Evolutionary conservation across 129 eudicot species (phyloP).

Genomic region (Centaurea solstitialis): DNA sequence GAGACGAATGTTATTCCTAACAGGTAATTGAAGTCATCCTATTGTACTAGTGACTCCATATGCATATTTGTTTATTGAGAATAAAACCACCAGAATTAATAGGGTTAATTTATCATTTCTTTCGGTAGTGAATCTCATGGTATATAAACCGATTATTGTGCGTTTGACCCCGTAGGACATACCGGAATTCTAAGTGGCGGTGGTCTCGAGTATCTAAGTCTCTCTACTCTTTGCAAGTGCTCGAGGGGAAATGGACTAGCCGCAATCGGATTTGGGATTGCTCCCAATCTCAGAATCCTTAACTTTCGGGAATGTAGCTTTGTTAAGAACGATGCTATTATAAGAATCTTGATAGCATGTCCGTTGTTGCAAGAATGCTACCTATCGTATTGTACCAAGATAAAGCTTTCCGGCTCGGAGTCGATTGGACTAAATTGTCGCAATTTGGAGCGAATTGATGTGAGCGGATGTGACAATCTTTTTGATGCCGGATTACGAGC

Average conservation of each 20-base stretch:
- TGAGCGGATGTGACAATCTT: constrained; percentile 49
- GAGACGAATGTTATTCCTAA: too few relatives aligned
- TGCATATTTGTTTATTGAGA: too few relatives aligned
- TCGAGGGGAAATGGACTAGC: constrained; percentile 40
- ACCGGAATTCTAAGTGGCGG: constrained; percentile 51
- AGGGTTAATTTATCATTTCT: too few relatives aligned
- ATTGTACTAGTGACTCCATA: too few relatives aligned
- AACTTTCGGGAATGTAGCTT: constrained; percentile 41
- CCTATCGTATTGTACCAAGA: constrained; percentile 53
- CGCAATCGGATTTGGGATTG: constrained; percentile 42
- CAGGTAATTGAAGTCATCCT: too few relatives aligned
- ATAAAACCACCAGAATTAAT: too few relatives aligned
- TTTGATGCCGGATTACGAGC: constrained; percentile 51
- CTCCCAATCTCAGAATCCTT: constrained; percentile 39
- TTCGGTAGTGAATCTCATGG: too few relatives aligned
- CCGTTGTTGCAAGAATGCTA: constrained; percentile 67
- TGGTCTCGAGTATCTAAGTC: constrained; percentile 57
- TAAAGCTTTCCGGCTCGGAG: constrained; percentile 51
- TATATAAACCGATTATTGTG: constrained; percentile 53
- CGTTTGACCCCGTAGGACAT: constrained; percentile 52
- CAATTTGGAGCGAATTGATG: constrained; percentile 59
- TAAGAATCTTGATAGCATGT: constrained; percentile 51
- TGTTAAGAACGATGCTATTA: constrained; percentile 37
- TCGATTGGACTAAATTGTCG: constrained; percentile 48
- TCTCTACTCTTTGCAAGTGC: constrained; percentile 36